Conservation (phyloP, 2,329 filamentous ascomycete species). For the Aspergillus sp. region DNA sequence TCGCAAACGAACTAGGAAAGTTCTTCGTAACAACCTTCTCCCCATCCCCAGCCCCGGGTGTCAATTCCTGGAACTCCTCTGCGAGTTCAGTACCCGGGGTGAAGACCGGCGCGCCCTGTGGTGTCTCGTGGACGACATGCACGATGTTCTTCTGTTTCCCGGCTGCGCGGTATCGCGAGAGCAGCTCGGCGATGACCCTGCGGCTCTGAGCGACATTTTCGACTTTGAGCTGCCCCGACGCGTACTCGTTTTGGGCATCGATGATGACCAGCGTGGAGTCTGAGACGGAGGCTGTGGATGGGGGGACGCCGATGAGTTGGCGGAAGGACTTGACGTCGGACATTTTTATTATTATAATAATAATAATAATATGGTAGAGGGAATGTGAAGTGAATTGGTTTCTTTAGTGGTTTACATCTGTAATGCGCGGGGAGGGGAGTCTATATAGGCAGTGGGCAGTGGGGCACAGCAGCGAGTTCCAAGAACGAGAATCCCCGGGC, state of each 20-base stretch:
- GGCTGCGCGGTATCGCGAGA: slow-evolving; percentile 60
- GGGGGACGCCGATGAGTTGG: slow-evolving; percentile 53
- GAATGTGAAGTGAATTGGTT: no score
- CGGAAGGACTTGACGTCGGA: slow-evolving; percentile 43
- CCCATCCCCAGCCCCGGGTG: slow-evolving; percentile 53
- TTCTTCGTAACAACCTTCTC: slow-evolving; percentile 62
- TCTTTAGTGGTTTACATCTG: background rate
- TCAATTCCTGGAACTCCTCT: slow-evolving; percentile 61
- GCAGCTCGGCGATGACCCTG: slow-evolving; percentile 56
- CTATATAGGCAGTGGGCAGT: no score
- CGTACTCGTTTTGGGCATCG: slow-evolving; percentile 70
- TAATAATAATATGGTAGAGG: no score
- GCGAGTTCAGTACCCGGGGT: slow-evolving; percentile 61
- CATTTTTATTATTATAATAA: background rate
- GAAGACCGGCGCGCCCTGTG: slow-evolving; percentile 64
- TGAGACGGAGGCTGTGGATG: slow-evolving; percentile 55
- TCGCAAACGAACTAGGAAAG: slow-evolving; percentile 60
- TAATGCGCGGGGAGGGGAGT: no score
- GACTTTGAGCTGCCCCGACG: slow-evolving; percentile 55
- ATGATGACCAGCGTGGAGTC: slow-evolving; percentile 67
- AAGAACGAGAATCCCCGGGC: no score
- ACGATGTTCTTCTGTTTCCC: slow-evolving; percentile 52
- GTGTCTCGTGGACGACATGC: slow-evolving; percentile 61
- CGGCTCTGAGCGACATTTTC: slow-evolving; percentile 55
- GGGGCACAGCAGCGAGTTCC: no score